Conservation (phyloP, 352 stramenopile genomes). For the Phytophthora podocarpi region DNA sequence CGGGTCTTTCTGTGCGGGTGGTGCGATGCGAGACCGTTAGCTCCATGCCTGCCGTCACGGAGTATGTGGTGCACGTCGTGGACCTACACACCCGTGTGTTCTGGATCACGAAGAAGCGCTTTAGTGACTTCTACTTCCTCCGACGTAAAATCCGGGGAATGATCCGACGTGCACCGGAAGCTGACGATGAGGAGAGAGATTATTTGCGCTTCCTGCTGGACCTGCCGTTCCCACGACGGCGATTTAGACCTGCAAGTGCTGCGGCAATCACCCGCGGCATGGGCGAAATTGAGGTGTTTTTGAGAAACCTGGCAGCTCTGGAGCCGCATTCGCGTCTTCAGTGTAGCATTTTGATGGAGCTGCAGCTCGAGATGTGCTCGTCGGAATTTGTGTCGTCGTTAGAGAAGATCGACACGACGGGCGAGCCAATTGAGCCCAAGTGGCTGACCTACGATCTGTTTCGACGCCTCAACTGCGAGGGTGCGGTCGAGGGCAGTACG, state of each 20-base stretch:
- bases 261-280: conserved; percentile 56
- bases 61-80: conserved; percentile 80
- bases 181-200: conserved; percentile 49
- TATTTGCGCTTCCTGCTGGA: conserved; percentile 78
- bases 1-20: conserved; percentile 73
- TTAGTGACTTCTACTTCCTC: conserved; percentile 73
- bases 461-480: conserved; percentile 64
- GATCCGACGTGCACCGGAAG: conserved; percentile 40
- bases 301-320: conserved; percentile 70
- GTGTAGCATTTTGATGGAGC: conserved; percentile 61
- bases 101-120: conserved; percentile 85
- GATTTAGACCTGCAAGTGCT: conserved; percentile 53
- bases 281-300: conserved; percentile 73
- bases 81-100: conserved; percentile 85
- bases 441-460: conserved; percentile 85
- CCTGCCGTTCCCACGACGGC: conserved; percentile 67
- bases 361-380: conserved; percentile 80
- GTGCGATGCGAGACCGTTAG: conserved; percentile 63
- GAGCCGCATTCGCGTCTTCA: conserved; percentile 64
- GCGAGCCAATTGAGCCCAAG: conserved; percentile 70
- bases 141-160: conserved; percentile 68
- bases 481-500: conserved; percentile 68
- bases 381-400: conserved; percentile 76
- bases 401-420: conserved; percentile 74
- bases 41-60: conserved; percentile 61